Evolutionary conservation across 129 eudicot species (phyloP).

Genomic region (Arctium minus): DNA sequence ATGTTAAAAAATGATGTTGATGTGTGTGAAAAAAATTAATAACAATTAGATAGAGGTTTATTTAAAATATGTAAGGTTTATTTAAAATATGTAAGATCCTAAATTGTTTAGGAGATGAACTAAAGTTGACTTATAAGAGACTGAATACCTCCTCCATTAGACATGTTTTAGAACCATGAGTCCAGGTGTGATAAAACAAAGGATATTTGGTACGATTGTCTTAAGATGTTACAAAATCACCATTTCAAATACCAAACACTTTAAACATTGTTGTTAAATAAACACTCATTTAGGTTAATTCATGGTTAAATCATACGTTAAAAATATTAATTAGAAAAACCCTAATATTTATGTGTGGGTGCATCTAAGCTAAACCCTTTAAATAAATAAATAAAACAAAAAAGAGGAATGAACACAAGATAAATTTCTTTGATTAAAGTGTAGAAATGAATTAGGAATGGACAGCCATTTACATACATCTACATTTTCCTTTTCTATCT

Average conservation of each 20-base stretch:
- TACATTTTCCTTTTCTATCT: slow-evolving; percentile 20
- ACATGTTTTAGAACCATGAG: too few relatives aligned
- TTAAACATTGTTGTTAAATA: background rate
- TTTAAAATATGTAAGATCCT: too few relatives aligned
- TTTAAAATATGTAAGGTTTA: too few relatives aligned
- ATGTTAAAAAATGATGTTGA: background rate
- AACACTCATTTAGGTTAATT: background rate
- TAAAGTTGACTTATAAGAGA: too few relatives aligned
- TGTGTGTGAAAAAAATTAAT: background rate
- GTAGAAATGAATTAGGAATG: background rate
- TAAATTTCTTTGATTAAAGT: background rate
- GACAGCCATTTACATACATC: background rate
- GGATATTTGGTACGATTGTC: too few relatives aligned
- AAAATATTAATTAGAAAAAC: too few relatives aligned
- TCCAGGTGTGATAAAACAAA: too few relatives aligned
- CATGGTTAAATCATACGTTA: too few relatives aligned
- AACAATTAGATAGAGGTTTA: background rate
- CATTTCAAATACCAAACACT: background rate
- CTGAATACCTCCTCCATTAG: too few relatives aligned
- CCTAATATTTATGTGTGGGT: background rate
- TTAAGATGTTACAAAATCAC: too few relatives aligned
- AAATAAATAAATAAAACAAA: too few relatives aligned
- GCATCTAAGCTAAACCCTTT: background rate
- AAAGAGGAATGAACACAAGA: background rate
- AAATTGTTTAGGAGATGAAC: too few relatives aligned